These are phyloP conservation scores for Eutypa lata DNA, from an alignment of 2,329 filamentous ascomycete species.

Conservation along the genomic window DNA sequence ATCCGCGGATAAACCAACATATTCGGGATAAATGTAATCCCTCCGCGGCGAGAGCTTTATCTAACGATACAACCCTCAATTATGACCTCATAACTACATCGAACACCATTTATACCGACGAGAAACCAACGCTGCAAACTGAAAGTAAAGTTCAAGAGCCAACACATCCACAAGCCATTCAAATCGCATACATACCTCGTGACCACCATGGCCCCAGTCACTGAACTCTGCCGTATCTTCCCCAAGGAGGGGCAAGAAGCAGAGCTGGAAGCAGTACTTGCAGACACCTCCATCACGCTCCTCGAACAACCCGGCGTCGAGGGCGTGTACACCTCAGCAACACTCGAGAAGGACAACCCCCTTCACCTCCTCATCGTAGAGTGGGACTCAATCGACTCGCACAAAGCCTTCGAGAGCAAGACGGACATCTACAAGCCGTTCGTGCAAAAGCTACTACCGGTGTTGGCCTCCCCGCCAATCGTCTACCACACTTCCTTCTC, in stretches of 20 bases:
- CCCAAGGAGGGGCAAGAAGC: slow-evolving; percentile 11
- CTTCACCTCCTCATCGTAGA: slow-evolving; percentile 17
- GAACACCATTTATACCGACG: too few relatives aligned
- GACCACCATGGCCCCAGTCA: too few relatives aligned
- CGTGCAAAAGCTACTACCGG: slow-evolving; percentile 1
- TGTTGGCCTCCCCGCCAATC: neutral
- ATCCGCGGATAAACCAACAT: too few relatives aligned
- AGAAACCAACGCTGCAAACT: too few relatives aligned
- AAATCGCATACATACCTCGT: too few relatives aligned
- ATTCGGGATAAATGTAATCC: too few relatives aligned
- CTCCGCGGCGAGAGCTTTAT: too few relatives aligned
- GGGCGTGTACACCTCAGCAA: slow-evolving; percentile 15
- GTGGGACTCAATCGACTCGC: slow-evolving; percentile 17
- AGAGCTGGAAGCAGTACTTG: slow-evolving; percentile 1
- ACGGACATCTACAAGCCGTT: slow-evolving; percentile 12
- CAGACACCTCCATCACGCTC: slow-evolving; percentile 7
- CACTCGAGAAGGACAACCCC: slow-evolving; percentile 8
- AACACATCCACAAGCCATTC: too few relatives aligned
- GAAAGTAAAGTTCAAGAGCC: too few relatives aligned
- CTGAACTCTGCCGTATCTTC: slow-evolving; percentile 17
- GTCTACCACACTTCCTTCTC: slow-evolving; percentile 18
- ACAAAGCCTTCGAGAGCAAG: slow-evolving; percentile 15
- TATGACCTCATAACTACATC: too few relatives aligned
- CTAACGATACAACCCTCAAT: too few relatives aligned
- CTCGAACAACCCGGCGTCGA: slow-evolving; percentile 16